Conservation (phyloP, 108 stramenopile species). For the Skeletonema tropicum region DNA sequence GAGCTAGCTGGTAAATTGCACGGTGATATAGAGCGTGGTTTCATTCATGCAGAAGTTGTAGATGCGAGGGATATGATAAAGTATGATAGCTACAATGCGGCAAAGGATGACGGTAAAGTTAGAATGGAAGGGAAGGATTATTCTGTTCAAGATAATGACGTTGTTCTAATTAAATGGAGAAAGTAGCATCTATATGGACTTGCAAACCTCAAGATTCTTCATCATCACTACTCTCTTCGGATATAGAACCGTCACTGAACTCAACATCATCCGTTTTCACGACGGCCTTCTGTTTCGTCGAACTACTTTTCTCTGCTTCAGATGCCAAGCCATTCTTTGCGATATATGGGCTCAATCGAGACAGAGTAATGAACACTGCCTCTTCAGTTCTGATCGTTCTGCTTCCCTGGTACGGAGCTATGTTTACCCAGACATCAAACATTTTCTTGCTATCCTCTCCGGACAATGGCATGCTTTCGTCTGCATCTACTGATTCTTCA, state of each 20-base stretch:
- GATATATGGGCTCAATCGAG: slow-evolving; percentile 71
- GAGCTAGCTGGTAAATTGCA: slow-evolving; percentile 76
- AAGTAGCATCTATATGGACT: background rate
- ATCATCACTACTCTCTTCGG: slow-evolving; percentile 71
- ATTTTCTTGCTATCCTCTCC: slow-evolving; percentile 81
- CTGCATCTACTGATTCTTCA: slow-evolving; percentile 95
- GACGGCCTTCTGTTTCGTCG: slow-evolving; percentile 16
- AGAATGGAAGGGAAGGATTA: slow-evolving; percentile 91
- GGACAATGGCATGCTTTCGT: slow-evolving; percentile 84
- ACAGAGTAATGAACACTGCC: slow-evolving; percentile 81
- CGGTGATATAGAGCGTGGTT: slow-evolving; percentile 91
- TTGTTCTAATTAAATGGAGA: slow-evolving; percentile 86
- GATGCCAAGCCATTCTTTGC: slow-evolving; percentile 50
- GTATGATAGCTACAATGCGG: slow-evolving; percentile 61
- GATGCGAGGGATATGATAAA: slow-evolving; percentile 46
- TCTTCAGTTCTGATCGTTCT: slow-evolving; percentile 92
- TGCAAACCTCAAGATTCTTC: background rate
- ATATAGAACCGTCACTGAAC: slow-evolving; percentile 70
- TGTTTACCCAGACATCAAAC: slow-evolving; percentile 93
- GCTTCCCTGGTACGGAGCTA: slow-evolving; percentile 85
- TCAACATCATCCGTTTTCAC: slow-evolving; percentile 52
- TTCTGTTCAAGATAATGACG: slow-evolving; percentile 80
- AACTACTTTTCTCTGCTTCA: slow-evolving; percentile 17
- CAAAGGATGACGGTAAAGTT: slow-evolving; percentile 78
- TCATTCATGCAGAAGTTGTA: slow-evolving; percentile 88